These are phyloP conservation scores for Paecilomyces dactylethromorphus DNA, from an alignment of 2,329 filamentous ascomycete genomes.

Conservation along the genomic window DNA sequence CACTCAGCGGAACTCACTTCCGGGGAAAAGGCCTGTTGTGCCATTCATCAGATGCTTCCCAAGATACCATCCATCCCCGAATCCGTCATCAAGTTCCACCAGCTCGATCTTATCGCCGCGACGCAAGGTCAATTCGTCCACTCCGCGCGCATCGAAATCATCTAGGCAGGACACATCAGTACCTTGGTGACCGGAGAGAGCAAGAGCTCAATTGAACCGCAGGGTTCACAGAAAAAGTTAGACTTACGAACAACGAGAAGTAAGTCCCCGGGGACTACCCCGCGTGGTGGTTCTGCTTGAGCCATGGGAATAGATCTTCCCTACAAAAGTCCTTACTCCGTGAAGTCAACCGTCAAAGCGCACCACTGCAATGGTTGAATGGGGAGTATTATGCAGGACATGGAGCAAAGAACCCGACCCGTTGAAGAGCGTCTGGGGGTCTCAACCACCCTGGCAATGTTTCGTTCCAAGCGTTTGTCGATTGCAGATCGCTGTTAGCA, in stretches of 20 bases:
- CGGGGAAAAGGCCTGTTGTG: constrained; percentile 42
- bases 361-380: constrained; percentile 8
- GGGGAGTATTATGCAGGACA: constrained; percentile 21
- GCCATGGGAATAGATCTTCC: constrained; percentile 22
- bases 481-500: neutral
- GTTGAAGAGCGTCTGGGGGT: neutral
- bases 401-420: constrained; percentile 15
- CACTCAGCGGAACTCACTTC: constrained; percentile 15
- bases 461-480: neutral
- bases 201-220: neutral
- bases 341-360: constrained; percentile 4
- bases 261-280: constrained; percentile 35
- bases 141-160: constrained; percentile 84
- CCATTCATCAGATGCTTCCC: constrained; percentile 41
- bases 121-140: constrained; percentile 81
- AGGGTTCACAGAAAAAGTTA: constrained; percentile 2
- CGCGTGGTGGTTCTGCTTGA: constrained; percentile 25
- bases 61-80: constrained; percentile 61
- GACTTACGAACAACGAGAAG: constrained; percentile 41
- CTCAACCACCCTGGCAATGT: neutral
- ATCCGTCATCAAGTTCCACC: constrained; percentile 60
- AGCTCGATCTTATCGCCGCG: constrained; percentile 65
- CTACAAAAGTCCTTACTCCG: constrained; percentile 8
- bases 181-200: constrained; percentile 13
- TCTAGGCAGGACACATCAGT: constrained; percentile 49